Base-by-base conservation (phyloP, 1,139 yeast species). In the Fermentozyma sake region DNA sequence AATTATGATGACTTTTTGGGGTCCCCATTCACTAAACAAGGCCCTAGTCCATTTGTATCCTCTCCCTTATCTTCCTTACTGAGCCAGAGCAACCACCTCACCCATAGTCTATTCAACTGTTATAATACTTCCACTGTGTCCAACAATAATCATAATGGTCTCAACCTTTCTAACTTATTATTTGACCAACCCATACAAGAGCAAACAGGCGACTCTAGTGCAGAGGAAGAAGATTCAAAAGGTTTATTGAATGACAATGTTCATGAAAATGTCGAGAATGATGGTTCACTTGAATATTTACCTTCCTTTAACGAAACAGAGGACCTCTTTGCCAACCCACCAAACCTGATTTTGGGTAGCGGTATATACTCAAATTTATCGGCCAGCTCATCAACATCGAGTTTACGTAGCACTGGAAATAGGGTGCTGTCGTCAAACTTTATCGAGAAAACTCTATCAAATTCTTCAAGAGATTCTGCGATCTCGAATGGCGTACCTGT, bases 141-240 rank as follows among this genome's bases (percentile, higher is more conserved):
- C n/a, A n/a, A n/a, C n/a, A n/a, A n/a, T n/a, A n/a, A n/a, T n/a
- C n/a, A n/a, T n/a, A 16, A 7, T 21, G 10, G 12, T 10, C 13
- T 21, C 18, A 20, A 12, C 22, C 5, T 14, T 9, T 22, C 29
- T 11, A 27, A 20, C 11, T 24, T 53, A n/a, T 42, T 56, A 10
- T 48, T 55, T 27, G 54, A 53, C 28, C 62, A 56, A 24, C 61
- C 64, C 9, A 56, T 60, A 13, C 53, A 52, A 28, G 67, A 61
- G 32, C 45, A 42, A 22, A 26, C 41, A 3, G 39, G 47, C 8
- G 57, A 46, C 23, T 46, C 52, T 2, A 51, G 48, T 4, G 58
- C 46, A 13, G 62, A 57, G 39, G 52, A 34, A 14, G 52, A 50
- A 19, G 42, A 39, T n/a, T 16, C 18, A 13, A 30, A 29, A 14